Conservation (phyloP, 202 grass and related monocot genomes). For the Zoysia matrella region DNA sequence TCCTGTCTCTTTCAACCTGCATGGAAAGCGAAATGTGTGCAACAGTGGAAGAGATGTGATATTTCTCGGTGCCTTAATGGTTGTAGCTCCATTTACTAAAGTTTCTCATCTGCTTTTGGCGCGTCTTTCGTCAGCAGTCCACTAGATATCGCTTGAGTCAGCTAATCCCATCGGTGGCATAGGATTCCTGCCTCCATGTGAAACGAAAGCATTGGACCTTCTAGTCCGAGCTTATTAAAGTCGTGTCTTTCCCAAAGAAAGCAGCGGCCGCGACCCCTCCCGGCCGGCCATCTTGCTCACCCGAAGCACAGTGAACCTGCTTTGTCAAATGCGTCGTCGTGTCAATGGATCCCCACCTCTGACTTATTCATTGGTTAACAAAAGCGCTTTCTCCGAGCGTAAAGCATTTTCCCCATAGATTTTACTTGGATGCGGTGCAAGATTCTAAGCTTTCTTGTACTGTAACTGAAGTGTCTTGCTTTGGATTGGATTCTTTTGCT, state of each 20-base stretch:
- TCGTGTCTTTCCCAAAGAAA: constrained; percentile 12
- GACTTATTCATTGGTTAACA: neutral
- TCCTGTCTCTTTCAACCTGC: neutral
- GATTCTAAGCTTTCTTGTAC: neutral
- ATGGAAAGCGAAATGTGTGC: neutral
- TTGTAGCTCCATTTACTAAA: neutral
- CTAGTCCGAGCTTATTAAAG: constrained; percentile 25
- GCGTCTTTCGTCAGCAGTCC: neutral
- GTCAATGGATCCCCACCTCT: neutral
- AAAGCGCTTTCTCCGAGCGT: neutral
- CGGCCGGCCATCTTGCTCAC: neutral
- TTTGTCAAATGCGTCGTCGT: neutral
- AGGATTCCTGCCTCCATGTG: constrained; percentile 32
- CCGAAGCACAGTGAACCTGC: constrained; percentile 30
- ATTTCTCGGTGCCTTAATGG: neutral
- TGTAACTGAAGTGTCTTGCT: neutral
- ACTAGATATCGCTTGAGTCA: neutral
- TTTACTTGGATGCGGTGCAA: too few species aligned
- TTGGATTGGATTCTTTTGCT: neutral
- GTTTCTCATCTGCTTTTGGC: neutral
- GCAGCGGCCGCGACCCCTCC: neutral
- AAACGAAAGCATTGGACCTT: constrained; percentile 14
- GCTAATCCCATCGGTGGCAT: neutral
- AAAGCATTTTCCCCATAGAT: too few species aligned
- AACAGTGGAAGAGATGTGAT: neutral